Conservation (phyloP, 768 basidiomycete genomes). For the Mycena galericulata region DNA sequence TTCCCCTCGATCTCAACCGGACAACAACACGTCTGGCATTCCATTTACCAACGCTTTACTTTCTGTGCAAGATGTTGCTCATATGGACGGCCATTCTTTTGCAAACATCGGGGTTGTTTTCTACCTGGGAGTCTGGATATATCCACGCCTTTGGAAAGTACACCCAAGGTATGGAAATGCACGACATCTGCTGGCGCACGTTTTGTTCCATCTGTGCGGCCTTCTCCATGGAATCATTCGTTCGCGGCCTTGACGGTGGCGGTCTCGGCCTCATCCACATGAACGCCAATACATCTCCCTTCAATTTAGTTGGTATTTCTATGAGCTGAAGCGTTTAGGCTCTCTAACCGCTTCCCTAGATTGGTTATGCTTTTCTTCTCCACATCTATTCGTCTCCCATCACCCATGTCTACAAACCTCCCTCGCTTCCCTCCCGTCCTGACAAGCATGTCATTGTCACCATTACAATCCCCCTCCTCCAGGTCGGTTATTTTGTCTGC, state of each 20-base stretch:
- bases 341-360: slow-evolving; percentile 52
- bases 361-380: slow-evolving; percentile 82
- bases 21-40: slow-evolving; percentile 69
- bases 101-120: slow-evolving; percentile 62
- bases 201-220: slow-evolving; percentile 76
- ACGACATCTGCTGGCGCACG: slow-evolving; percentile 78
- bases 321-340: slow-evolving; percentile 1
- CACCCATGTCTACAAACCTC: slow-evolving; percentile 61
- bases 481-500: slow-evolving; percentile 55
- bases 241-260: slow-evolving; percentile 75
- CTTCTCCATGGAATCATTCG: slow-evolving; percentile 73
- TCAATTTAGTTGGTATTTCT: slow-evolving; percentile 70
- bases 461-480: slow-evolving; percentile 77
- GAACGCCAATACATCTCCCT: slow-evolving; percentile 67
- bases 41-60: slow-evolving; percentile 74
- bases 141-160: slow-evolving; percentile 33
- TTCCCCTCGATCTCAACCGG: slow-evolving; percentile 74
- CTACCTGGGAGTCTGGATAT: slow-evolving; percentile 45
- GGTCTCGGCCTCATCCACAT: slow-evolving; percentile 54
- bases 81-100: slow-evolving; percentile 71
- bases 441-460: slow-evolving; percentile 81
- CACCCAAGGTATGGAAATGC: slow-evolving; percentile 62
- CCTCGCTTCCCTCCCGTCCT: slow-evolving; percentile 68
- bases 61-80: slow-evolving; percentile 65
- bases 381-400: slow-evolving; percentile 79